phyloP scores from a whole-genome alignment of 257 asterid genomes.

The Penstemon eatonii region DNA sequence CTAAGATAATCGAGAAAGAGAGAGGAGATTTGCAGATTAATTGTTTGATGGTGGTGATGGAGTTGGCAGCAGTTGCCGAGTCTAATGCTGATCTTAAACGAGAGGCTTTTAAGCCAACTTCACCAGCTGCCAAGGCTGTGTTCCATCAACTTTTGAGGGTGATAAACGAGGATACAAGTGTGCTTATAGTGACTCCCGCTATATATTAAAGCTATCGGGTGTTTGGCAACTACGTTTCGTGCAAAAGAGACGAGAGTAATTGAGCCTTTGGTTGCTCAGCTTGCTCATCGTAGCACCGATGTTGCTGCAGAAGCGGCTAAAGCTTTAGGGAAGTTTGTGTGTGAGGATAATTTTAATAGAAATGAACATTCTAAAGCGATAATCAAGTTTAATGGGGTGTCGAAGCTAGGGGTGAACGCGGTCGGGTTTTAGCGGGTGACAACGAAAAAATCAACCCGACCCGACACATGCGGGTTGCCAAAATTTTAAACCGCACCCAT shows the following conservation, averaged over 20 bases:
- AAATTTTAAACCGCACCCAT: no score
- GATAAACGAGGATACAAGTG: slow-evolving; percentile 37
- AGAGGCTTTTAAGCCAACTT: slow-evolving; percentile 46
- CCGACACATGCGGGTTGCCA: no score
- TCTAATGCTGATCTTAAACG: slow-evolving; percentile 45
- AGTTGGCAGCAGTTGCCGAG: slow-evolving; percentile 59
- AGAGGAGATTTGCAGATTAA: slow-evolving; percentile 41
- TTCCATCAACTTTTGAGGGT: slow-evolving; percentile 62
- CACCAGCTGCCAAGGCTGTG: slow-evolving; percentile 52
- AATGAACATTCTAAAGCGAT: slow-evolving; percentile 49
- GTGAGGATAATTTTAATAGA: slow-evolving; percentile 48
- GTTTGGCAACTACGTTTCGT: slow-evolving; percentile 56
- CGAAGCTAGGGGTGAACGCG: no score
- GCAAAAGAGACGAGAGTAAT: slow-evolving; percentile 51
- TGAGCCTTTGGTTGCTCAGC: slow-evolving; percentile 43
- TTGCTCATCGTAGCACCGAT: slow-evolving; percentile 29
- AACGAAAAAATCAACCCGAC: no score
- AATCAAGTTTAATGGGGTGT: slow-evolving; percentile 55
- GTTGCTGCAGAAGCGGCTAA: slow-evolving; percentile 46
- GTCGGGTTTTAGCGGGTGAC: no score
- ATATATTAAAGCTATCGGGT: slow-evolving; percentile 50
- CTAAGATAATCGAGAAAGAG: slow-evolving; percentile 56
- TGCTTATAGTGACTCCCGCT: slow-evolving; percentile 37
- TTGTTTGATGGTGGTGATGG: slow-evolving; percentile 53
- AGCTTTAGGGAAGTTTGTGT: slow-evolving; percentile 51